Evolutionary conservation across 768 basidiomycete genomes (phyloP).

Genomic region (Wakefieldia striispora): DNA sequence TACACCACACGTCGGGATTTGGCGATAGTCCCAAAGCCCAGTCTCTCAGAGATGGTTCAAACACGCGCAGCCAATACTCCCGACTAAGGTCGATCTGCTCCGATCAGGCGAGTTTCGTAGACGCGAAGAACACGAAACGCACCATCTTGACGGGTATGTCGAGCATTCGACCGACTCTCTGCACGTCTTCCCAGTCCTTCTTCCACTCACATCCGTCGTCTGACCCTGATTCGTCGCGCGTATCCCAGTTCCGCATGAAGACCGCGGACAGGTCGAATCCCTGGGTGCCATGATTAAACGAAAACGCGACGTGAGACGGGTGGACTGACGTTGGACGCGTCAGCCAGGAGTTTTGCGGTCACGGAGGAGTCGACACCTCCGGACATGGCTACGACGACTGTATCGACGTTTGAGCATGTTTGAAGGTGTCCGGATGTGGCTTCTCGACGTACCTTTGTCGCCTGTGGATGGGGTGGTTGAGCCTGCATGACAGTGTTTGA

Average conservation of each 20-base stretch:
- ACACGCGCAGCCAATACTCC: constrained; percentile 91
- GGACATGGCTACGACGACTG: constrained; percentile 91
- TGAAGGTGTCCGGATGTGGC: not conserved
- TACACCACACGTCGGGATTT: constrained; percentile 93
- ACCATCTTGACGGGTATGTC: constrained; percentile 79
- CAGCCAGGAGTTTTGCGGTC: constrained; percentile 69
- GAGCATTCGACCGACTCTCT: constrained; percentile 67
- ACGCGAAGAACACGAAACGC: not conserved
- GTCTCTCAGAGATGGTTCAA: constrained; percentile 74
- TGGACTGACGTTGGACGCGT: constrained; percentile 45
- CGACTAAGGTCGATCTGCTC: constrained; percentile 78
- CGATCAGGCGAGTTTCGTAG: constrained; percentile 3
- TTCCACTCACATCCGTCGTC: constrained; percentile 95
- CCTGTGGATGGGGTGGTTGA: constrained; percentile 21
- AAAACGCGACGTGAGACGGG: not conserved
- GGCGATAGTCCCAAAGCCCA: constrained; percentile 85
- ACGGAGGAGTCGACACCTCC: constrained; percentile 96
- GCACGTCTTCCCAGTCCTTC: constrained; percentile 91
- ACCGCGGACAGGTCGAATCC: constrained; percentile 83
- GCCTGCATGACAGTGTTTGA: constrained; percentile 17
- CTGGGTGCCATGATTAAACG: constrained; percentile 33
- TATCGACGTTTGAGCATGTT: not conserved
- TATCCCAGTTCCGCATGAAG: constrained; percentile 97
- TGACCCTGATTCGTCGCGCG: constrained; percentile 73
- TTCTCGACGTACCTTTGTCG: constrained; percentile 23